These are phyloP conservation scores for Combretum micranthum DNA, from an alignment of 345 rosid genomes.

Conservation along the genomic window DNA sequence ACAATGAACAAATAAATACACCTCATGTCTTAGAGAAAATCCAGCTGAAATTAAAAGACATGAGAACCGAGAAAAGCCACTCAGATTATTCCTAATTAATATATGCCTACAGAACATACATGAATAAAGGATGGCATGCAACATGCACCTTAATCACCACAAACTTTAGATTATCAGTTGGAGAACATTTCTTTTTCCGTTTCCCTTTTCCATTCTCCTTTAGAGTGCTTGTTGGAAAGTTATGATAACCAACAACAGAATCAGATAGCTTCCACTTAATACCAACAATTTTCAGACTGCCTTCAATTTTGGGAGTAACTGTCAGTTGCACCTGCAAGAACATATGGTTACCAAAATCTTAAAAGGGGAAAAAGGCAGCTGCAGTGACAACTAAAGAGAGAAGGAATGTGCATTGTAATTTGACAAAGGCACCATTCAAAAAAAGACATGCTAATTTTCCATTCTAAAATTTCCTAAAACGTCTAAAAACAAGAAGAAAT, in stretches of 20 bases:
- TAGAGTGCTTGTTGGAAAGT: constrained; percentile 42
- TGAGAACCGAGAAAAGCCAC: too few relatives aligned
- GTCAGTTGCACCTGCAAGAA: constrained; percentile 67
- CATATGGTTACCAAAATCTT: constrained; percentile 5
- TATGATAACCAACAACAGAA: constrained; percentile 62
- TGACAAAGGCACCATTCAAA: too few relatives aligned
- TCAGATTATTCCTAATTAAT: too few relatives aligned
- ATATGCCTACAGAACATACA: too few relatives aligned
- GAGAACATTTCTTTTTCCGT: constrained; percentile 45
- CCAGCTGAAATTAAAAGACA: too few relatives aligned
- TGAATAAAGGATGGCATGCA: too few relatives aligned
- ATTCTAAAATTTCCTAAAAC: too few relatives aligned
- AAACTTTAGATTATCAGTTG: constrained; percentile 54
- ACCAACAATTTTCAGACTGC: constrained; percentile 76
- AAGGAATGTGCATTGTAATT: too few relatives aligned
- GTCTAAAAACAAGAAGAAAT: too few relatives aligned
- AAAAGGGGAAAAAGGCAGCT: not conserved
- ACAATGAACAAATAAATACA: too few relatives aligned
- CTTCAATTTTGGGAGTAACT: constrained; percentile 82
- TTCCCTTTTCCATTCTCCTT: constrained; percentile 48
- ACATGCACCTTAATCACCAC: constrained; percentile 68
- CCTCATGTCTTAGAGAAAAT: too few relatives aligned
- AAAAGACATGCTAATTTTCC: too few relatives aligned
- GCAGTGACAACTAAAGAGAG: not conserved
- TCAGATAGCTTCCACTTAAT: constrained; percentile 89